Evolutionary conservation across 2,329 filamentous ascomycete species (phyloP).

Genomic region (Claviceps arundinis): DNA sequence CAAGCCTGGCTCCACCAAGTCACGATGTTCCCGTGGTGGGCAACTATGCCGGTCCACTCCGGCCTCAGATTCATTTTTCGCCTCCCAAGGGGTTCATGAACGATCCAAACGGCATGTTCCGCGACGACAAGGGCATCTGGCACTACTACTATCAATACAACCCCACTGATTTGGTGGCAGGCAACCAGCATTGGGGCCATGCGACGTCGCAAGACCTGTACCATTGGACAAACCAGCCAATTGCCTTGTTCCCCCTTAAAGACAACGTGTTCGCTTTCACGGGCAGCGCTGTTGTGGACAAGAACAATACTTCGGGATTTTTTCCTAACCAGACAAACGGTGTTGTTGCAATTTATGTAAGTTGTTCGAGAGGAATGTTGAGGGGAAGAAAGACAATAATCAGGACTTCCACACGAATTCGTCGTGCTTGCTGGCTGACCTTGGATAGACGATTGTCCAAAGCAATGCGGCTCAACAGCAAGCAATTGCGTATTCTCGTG

Average conservation of each 20-base stretch:
- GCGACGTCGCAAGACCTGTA: conserved; percentile 34
- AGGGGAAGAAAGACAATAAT: no score
- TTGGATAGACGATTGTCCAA: conserved; percentile 14
- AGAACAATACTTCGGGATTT: conserved; percentile 45
- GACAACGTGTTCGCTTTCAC: no score
- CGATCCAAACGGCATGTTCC: conserved; percentile 14
- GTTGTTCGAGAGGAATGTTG: no score
- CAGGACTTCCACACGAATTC: neutral
- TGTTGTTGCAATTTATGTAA: no score
- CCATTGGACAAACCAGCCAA: conserved; percentile 37
- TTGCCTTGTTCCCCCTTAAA: conserved; percentile 41
- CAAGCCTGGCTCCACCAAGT: neutral
- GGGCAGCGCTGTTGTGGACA: conserved; percentile 44
- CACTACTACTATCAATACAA: conserved; percentile 54
- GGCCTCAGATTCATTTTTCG: conserved; percentile 5
- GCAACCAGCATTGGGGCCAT: conserved; percentile 55
- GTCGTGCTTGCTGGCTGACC: neutral
- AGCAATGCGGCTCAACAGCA: no score
- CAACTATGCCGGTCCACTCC: conserved; percentile 8
- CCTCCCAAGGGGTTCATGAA: conserved; percentile 5
- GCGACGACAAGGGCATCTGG: conserved; percentile 41
- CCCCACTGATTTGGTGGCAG: conserved; percentile 29
- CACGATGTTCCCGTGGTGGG: neutral
- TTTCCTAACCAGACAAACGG: no score
- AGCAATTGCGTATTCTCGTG: conserved; percentile 30